A percentile compares a stretch with the other conserved stretches of the same genome.
Conservation (phyloP, 371 early-diverging fungal genomes). For the Cokeromyces recurvatus region DNA sequence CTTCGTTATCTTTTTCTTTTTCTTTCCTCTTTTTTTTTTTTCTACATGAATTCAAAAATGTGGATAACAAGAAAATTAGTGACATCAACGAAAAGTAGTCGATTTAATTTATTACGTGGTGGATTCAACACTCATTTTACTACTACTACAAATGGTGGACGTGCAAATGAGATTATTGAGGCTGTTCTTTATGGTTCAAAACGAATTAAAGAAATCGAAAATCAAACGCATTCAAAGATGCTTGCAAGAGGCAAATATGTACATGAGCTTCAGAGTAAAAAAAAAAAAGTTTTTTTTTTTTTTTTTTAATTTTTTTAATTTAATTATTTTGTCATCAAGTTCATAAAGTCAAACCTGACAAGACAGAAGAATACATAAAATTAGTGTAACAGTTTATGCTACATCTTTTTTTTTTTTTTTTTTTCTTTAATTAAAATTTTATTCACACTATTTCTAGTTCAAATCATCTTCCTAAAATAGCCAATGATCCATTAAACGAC, state of each 20-base stretch:
- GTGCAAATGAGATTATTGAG: slow-evolving; percentile 45
- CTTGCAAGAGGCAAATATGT: slow-evolving; percentile 84
- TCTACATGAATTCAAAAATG: no score
- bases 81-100: no score
- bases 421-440: no score
- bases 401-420: background rate
- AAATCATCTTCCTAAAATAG: slow-evolving; percentile 71
- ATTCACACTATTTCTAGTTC: slow-evolving; percentile 17
- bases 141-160: no score
- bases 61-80: no score
- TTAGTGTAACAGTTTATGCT: slow-evolving; percentile 42
- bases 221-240: slow-evolving; percentile 60
- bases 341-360: slow-evolving; percentile 83
- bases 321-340: slow-evolving; percentile 26
- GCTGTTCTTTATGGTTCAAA: slow-evolving; percentile 64
- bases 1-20: no score
- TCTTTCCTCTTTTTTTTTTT: no score
- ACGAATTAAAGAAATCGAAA: slow-evolving; percentile 43
- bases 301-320: background rate
- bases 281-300: background rate
- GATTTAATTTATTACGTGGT: no score
- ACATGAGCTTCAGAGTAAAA: slow-evolving; percentile 74
- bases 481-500: slow-evolving; percentile 66
- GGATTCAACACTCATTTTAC: no score
- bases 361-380: slow-evolving; percentile 76